These are phyloP conservation scores for Isatis tinctoria DNA, from an alignment of 345 rosid species.

Conservation along the genomic window DNA sequence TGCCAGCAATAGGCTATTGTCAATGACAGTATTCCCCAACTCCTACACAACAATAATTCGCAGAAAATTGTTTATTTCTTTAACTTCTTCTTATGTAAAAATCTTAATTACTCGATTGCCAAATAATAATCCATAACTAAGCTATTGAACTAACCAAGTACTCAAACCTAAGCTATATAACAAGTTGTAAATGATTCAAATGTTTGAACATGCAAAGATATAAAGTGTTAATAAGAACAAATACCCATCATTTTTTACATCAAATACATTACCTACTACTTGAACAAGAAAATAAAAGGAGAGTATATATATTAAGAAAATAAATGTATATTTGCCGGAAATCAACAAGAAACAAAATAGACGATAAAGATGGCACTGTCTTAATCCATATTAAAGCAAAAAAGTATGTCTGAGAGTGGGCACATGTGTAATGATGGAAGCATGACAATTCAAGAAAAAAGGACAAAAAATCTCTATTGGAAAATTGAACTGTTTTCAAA, in stretches of 20 bases:
- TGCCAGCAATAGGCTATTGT: conserved; percentile 94
- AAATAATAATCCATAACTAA: neutral
- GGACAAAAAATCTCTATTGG: neutral
- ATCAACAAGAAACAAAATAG: conserved; percentile 23
- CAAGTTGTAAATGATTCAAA: neutral
- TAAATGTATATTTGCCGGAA: conserved; percentile 3
- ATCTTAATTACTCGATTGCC: neutral
- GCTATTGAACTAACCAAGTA: neutral
- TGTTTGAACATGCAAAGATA: neutral
- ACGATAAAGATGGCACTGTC: conserved; percentile 23
- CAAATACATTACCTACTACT: conserved; percentile 4
- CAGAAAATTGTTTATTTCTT: neutral
- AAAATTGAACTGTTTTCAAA: conserved; percentile 2
- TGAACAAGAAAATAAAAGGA: neutral
- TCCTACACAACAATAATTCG: conserved; percentile 44
- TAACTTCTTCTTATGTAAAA: neutral
- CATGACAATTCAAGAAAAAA: conserved; percentile 7
- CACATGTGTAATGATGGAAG: conserved; percentile 39
- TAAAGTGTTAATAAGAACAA: neutral
- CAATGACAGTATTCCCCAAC: conserved; percentile 88
- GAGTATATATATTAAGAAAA: neutral
- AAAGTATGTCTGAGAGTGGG: conserved; percentile 33
- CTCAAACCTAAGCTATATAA: neutral
- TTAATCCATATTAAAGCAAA: conserved; percentile 32
- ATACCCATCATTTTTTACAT: neutral